A percentile compares a stretch with the other conserved stretches of the same genome.
These are phyloP conservation scores for Sarcocystis neurona DNA, from an alignment of 169 alveolate genomes.

Conservation along the genomic window DNA sequence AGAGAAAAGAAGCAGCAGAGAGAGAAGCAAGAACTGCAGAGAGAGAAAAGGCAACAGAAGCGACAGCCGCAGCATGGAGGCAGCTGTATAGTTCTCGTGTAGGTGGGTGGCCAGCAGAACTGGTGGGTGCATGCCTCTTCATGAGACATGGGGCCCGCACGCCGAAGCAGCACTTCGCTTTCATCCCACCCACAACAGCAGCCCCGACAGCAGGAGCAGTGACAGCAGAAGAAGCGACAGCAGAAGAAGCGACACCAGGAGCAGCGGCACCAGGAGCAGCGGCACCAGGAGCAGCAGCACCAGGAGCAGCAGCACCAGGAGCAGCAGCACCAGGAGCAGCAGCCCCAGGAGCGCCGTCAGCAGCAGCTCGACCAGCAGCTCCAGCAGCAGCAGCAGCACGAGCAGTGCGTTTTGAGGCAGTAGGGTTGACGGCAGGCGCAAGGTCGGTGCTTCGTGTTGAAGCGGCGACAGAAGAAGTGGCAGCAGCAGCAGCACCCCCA, in stretches of 20 bases:
- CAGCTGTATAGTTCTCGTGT: too few relatives aligned
- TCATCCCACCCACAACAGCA: background rate
- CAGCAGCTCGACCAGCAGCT: background rate
- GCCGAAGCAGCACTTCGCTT: slow-evolving; percentile 1
- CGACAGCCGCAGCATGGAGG: too few relatives aligned
- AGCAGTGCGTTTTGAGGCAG: background rate
- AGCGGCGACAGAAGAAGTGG: background rate
- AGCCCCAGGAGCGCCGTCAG: background rate
- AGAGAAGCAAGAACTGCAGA: background rate
- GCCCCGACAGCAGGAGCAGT: background rate
- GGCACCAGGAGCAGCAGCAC: background rate
- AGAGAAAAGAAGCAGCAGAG: too few relatives aligned
- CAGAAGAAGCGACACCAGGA: background rate
- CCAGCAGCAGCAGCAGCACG: background rate
- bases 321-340: background rate
- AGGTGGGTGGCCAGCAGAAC: background rate
- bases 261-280: background rate
- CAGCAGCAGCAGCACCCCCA: background rate
- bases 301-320: background rate
- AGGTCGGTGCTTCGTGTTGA: background rate
- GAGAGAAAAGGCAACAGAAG: background rate
- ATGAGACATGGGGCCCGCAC: slow-evolving; percentile 35
- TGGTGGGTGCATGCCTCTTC: slow-evolving; percentile 24
- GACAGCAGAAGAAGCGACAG: background rate
- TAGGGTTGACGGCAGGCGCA: background rate